phyloP scores from a whole-genome alignment of 768 basidiomycete species.

The Collybia sp. region DNA sequence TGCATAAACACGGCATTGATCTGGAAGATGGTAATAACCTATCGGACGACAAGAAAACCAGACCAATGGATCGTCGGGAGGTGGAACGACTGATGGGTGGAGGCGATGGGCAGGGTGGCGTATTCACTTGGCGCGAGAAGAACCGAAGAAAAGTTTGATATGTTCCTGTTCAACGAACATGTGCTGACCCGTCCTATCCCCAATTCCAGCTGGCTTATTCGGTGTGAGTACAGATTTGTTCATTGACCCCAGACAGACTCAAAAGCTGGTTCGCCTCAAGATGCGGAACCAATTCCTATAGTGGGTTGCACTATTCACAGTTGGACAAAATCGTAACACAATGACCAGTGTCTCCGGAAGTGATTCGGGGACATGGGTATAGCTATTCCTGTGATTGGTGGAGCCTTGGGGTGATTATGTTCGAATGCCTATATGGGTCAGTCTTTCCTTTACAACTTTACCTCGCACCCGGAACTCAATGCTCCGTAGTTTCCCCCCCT shows the following conservation, averaged over 20 bases:
- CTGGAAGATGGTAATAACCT: slow-evolving; percentile 72
- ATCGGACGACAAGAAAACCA: slow-evolving; percentile 68
- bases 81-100: slow-evolving; percentile 83
- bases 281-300: slow-evolving; percentile 84
- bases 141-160: slow-evolving; percentile 76
- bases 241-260: too few relatives aligned
- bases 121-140: slow-evolving; percentile 96
- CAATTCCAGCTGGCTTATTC: slow-evolving; percentile 73
- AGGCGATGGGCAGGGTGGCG: slow-evolving; percentile 72
- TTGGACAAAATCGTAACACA: neutral
- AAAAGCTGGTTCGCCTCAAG: slow-evolving; percentile 25
- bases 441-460: slow-evolving; percentile 20
- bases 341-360: slow-evolving; percentile 78
- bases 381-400: slow-evolving; percentile 97
- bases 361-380: slow-evolving; percentile 89
- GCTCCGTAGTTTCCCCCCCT: slow-evolving; percentile 77
- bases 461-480: slow-evolving; percentile 6
- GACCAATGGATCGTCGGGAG: slow-evolving; percentile 76
- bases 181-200: slow-evolving; percentile 16
- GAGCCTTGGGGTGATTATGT: slow-evolving; percentile 97
- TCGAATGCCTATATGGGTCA: slow-evolving; percentile 89
- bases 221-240: slow-evolving; percentile 51
- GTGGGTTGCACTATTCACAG: slow-evolving; percentile 38
- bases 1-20: slow-evolving; percentile 93
- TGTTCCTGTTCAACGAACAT: slow-evolving; percentile 17